Base-by-base conservation (phyloP, 75 land plant genomes). In the Pseudotsuga menziesii region DNA sequence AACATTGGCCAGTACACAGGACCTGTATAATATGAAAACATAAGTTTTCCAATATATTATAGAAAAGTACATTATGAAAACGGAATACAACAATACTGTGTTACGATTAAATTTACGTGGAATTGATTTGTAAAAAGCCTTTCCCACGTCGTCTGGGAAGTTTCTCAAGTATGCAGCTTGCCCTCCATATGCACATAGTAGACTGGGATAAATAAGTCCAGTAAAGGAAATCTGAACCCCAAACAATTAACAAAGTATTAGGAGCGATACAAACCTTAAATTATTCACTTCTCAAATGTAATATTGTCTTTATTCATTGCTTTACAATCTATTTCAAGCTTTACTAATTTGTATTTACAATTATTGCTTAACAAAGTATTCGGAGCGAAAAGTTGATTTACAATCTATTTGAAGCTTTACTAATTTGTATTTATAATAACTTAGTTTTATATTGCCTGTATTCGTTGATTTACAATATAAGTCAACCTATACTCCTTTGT, bases 101-200 rank as follows among this genome's bases (percentile, higher is more conserved):
- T 9, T 48, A 14, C 2, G 13, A 26, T 1, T 19, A 78, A 44
- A 60, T 66, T 66, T 82, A 86, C 94, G 70, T 79, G 91, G 96
- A 57, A 82, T 86, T 15, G 96, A 91, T 2, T 84, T 77, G 72
- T 89, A 91, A 72, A 93, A 91, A 23, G 91, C 81, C 6, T 88
- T 22, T 1, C 27, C 54, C n/a, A 88, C 86, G 58, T 93, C 26
- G 6, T 62, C 57, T 3, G 89, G 91, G 75, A 74, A 78, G 55
- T 86, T 82, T 12, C 78, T 70, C 36, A 93, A 86, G 58, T 86
- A 93, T 27, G 96, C 90, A 19, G 92, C 96, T 83, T 93, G 96
- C 3, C 96, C 96, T 26, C 77, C 76, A 57, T 93, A 93, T 15
- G 94, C 92, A 56, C 54, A 32, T 15, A 88, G n/a, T 41, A 92